These are phyloP conservation scores for Castanopsis chinensis DNA, from an alignment of 306 rosid genomes.

Conservation along the genomic window DNA sequence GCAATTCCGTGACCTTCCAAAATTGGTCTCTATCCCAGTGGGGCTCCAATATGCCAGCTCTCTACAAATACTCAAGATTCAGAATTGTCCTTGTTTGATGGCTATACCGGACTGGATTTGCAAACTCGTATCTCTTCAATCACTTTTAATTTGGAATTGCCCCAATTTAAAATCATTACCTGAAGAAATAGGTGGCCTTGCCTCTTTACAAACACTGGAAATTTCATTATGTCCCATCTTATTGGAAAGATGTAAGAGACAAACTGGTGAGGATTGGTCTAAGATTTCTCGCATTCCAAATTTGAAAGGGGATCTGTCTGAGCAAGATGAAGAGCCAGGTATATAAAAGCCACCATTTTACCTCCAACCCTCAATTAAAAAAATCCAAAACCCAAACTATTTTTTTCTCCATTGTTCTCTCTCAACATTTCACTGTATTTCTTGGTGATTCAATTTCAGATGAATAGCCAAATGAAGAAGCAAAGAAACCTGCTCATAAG, in stretches of 20 bases:
- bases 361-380: no score
- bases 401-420: background rate
- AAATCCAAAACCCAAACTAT: background rate
- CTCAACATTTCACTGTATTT: background rate
- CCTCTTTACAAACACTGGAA: background rate
- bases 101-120: no score
- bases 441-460: background rate
- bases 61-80: background rate
- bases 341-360: no score
- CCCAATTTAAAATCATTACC: background rate
- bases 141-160: background rate
- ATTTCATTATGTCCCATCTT: background rate
- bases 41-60: constrained; percentile 1
- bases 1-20: fast-evolving
- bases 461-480: no score
- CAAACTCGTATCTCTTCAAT: no score
- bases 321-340: background rate
- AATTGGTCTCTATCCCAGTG: background rate
- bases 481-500: no score
- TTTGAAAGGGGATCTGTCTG: background rate
- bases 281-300: background rate
- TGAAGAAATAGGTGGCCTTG: background rate
- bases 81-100: no score
- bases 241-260: background rate
- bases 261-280: background rate